Conservation (phyloP, 2,329 filamentous ascomycete species). For the Decorospora gaudefroyi region DNA sequence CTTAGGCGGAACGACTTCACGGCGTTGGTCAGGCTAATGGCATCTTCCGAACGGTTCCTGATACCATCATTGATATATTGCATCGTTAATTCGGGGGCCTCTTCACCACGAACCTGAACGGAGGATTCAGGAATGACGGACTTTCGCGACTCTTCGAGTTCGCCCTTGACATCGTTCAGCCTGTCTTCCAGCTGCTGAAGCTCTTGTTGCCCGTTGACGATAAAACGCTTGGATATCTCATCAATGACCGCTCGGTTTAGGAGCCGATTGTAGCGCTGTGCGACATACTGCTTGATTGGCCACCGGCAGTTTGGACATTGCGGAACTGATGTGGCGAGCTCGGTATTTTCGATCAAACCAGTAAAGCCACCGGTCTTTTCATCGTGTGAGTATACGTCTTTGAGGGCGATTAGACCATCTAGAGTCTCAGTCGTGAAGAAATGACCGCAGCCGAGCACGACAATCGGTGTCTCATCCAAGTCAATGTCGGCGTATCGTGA, state of each 20-base stretch:
- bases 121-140: not conserved
- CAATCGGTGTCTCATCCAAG: slow-evolving; percentile 33
- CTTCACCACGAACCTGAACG: not conserved
- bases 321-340: slow-evolving; percentile 33
- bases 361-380: slow-evolving; percentile 22
- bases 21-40: slow-evolving; percentile 19
- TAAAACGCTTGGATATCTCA: slow-evolving; percentile 47
- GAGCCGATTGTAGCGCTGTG: slow-evolving; percentile 46
- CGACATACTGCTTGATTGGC: slow-evolving; percentile 42
- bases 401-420: slow-evolving; percentile 37
- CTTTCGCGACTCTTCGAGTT: slow-evolving; percentile 22
- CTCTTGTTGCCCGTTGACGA: slow-evolving; percentile 37
- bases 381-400: slow-evolving; percentile 28
- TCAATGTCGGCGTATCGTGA: slow-evolving; percentile 35
- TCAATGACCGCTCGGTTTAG: slow-evolving; percentile 48
- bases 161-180: slow-evolving; percentile 21
- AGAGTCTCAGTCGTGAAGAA: slow-evolving; percentile 41
- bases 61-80: slow-evolving; percentile 9
- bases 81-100: slow-evolving; percentile 1
- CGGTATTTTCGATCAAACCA: slow-evolving; percentile 31
- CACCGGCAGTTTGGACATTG: slow-evolving; percentile 42
- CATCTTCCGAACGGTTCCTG: slow-evolving; percentile 19
- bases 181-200: slow-evolving; percentile 30
- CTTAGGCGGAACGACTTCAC: slow-evolving; percentile 27
- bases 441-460: slow-evolving; percentile 37